Evolutionary conservation across 208 protist genomes (phyloP), one percentile per base, ranked within the genome.

Genomic region (Acanthamoeba royreba): DNA sequence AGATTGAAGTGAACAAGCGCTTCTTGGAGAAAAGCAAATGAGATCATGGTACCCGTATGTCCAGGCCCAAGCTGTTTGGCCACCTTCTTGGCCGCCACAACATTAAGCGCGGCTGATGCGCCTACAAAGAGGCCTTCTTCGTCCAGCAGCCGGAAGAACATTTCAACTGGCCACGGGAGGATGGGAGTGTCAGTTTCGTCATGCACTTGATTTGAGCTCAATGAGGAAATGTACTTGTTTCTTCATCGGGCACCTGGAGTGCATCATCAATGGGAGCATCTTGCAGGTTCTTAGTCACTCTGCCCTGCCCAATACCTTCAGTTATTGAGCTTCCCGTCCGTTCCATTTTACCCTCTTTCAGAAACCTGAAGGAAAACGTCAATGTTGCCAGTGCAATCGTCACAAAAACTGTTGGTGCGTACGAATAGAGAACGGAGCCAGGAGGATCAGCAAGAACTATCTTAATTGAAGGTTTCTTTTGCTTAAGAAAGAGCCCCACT

Each of bases 71-170:
- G 28, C 13, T 74, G 52, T 38, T 86, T 40, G 45, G 93, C 96
- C 15, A 96, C 49, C 22, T 96, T 58, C 8, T 94, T 33, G 22
- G 96, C 96, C 22, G 94, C 95, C 9, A 31, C 63, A 15, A 97
- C 95, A 47, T 97, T 97, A 1, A 97, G 69, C 11, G 77, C 95
- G 7, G 93, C 85, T 31, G 95, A 96, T 2, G 93, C 72, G 58
- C 96, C 96, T 8, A 97, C 87, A 90, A 95, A 96, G 22, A 96
- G 43, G 52, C 96, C 96, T 55, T 97, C 96, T 35, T 95, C 79
- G 28, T 94, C 46, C 22, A 96, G 55, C 46, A 97, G 79, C 35
- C 94, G 94, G 81, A 47, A 95, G 42, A 92, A 46, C 86, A 92
- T 94, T 8, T 17, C 61, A 28, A 94, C 79, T 83, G 52, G n/a